These are phyloP conservation scores for Acanthamoeba quina DNA, from an alignment of 208 protist species.

Conservation along the genomic window DNA sequence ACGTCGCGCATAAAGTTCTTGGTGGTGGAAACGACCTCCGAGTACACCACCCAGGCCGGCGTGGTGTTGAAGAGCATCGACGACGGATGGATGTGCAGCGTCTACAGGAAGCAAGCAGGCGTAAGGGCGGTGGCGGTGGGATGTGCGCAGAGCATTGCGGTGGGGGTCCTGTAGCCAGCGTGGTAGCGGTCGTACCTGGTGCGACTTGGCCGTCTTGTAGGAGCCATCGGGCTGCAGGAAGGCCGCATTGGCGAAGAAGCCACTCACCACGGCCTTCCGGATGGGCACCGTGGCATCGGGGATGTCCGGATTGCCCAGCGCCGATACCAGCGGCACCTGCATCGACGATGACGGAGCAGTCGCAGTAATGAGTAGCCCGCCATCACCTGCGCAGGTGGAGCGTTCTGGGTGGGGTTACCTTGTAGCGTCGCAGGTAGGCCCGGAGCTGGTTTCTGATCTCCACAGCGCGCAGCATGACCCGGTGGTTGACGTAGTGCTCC, in stretches of 20 bases:
- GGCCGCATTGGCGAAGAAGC: constrained; percentile 89
- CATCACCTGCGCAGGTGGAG: too few relatives aligned
- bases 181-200: constrained; percentile 88
- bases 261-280: constrained; percentile 82
- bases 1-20: constrained; percentile 95
- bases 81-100: constrained; percentile 87
- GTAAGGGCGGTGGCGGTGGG: not conserved
- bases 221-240: constrained; percentile 78
- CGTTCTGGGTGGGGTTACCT: not conserved
- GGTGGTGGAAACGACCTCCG: constrained; percentile 93
- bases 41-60: constrained; percentile 91
- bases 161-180: too few relatives aligned
- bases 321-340: constrained; percentile 75
- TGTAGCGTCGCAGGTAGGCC: constrained; percentile 63
- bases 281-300: constrained; percentile 67
- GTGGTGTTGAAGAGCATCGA: constrained; percentile 84
- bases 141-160: too few relatives aligned
- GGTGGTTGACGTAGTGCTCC: constrained; percentile 81
- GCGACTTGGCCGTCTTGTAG: constrained; percentile 97
- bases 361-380: not conserved
- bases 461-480: constrained; percentile 79
- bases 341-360: not conserved
- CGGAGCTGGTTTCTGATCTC: constrained; percentile 84
- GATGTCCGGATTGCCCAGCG: not conserved
- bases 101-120: constrained; percentile 11